These are phyloP conservation scores for Corymbia maculata DNA, from an alignment of 345 rosid genomes.

Conservation along the genomic window DNA sequence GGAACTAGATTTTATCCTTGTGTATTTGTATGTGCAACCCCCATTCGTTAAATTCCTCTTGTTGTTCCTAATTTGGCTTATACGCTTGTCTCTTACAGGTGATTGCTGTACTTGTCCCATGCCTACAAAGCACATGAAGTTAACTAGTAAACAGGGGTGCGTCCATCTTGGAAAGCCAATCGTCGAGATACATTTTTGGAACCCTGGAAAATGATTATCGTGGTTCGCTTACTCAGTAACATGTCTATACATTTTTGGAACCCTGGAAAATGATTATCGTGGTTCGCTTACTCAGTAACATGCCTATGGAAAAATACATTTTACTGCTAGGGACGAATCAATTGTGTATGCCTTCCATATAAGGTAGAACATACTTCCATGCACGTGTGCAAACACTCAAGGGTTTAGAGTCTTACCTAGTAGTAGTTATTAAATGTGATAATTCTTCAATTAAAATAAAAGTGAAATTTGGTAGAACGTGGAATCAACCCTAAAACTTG, in stretches of 20 bases:
- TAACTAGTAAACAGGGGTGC: neutral
- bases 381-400: neutral
- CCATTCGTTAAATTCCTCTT: neutral
- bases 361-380: neutral
- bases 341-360: neutral
- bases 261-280: neutral
- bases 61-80: neutral
- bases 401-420: neutral
- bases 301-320: neutral
- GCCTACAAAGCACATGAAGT: neutral
- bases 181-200: neutral
- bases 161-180: neutral
- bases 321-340: neutral
- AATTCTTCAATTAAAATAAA: too few species aligned
- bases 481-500: too few species aligned
- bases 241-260: neutral
- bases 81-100: neutral
- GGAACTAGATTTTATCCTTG: fast-evolving
- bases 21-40: neutral
- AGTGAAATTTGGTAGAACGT: too few species aligned
- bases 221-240: neutral
- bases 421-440: too few species aligned
- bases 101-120: neutral
- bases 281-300: neutral
- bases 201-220: neutral